These are phyloP conservation scores for Endocalyx cinctus DNA, from an alignment of 2,329 filamentous ascomycete genomes.

Conservation along the genomic window DNA sequence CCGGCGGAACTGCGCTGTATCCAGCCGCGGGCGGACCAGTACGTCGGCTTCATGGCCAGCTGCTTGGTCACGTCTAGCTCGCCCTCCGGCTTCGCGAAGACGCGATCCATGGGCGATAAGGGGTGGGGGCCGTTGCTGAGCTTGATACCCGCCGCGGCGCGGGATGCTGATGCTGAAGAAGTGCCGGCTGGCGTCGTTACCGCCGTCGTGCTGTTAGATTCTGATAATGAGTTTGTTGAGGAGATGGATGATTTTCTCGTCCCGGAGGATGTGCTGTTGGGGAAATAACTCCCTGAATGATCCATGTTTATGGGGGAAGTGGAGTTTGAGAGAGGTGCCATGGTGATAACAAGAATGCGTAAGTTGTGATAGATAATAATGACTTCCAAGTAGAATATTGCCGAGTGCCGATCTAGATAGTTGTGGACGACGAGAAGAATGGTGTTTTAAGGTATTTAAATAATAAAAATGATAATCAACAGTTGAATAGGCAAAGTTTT, in stretches of 20 bases:
- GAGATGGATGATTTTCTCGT: neutral
- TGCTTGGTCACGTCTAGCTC: constrained; percentile 26
- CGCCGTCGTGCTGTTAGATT: constrained; percentile 2
- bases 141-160: neutral
- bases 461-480: too few relatives aligned
- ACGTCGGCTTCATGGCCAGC: constrained; percentile 23
- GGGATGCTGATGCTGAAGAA: neutral
- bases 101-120: constrained; percentile 21
- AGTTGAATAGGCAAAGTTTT: too few relatives aligned
- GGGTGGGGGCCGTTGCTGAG: constrained; percentile 13
- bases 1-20: constrained; percentile 19
- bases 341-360: too few relatives aligned
- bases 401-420: too few relatives aligned
- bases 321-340: neutral
- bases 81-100: constrained; percentile 17
- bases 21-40: constrained; percentile 23
- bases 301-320: too few relatives aligned
- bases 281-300: too few relatives aligned
- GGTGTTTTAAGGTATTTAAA: too few relatives aligned
- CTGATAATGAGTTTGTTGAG: constrained; percentile 1
- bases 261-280: too few relatives aligned
- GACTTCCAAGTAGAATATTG: too few relatives aligned
- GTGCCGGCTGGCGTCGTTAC: neutral
- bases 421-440: too few relatives aligned
- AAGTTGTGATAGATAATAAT: too few relatives aligned